phyloP scores from a whole-genome alignment of 306 rosid genomes.

The Sesbania bispinosa region DNA sequence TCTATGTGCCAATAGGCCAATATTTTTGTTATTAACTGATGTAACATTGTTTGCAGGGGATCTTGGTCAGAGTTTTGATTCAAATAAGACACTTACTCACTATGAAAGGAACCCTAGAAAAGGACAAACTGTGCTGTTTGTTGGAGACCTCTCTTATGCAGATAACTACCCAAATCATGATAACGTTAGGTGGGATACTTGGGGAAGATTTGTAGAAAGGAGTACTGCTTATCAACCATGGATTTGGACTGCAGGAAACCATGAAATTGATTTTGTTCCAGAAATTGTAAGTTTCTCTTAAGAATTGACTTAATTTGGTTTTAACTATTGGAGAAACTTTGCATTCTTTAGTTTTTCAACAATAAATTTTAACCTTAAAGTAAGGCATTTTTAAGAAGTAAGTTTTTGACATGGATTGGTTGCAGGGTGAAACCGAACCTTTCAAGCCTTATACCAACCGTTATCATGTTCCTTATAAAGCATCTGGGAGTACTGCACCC shows the following conservation, averaged over 20 bases:
- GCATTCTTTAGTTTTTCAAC: not conserved
- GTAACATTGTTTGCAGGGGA: conserved; percentile 53
- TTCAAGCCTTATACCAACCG: conserved; percentile 63
- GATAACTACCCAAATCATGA: conserved; percentile 69
- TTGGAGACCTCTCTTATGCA: conserved; percentile 88
- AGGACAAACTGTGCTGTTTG: conserved; percentile 62
- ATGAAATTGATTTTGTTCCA: conserved; percentile 76
- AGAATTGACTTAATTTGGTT: not conserved
- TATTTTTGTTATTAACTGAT: conserved; percentile 1
- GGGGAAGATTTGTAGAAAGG: conserved; percentile 88
- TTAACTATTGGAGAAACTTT: not conserved
- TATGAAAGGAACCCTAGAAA: conserved; percentile 59
- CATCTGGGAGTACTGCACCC: conserved; percentile 57
- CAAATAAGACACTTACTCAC: conserved; percentile 71
- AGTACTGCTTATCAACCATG: conserved; percentile 93
- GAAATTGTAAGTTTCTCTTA: conserved; percentile 51
- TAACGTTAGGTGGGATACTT: conserved; percentile 77
- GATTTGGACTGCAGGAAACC: conserved; percentile 97
- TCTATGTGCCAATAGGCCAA: not conserved
- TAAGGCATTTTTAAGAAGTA: not conserved
- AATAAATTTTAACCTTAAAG: not conserved
- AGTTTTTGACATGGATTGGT: not conserved
- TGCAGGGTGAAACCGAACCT: conserved; percentile 66
- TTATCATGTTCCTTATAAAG: conserved; percentile 56
- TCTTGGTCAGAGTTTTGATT: conserved; percentile 89